Conservation (phyloP, 768 basidiomycete species). For the Termitomyces sp. region DNA sequence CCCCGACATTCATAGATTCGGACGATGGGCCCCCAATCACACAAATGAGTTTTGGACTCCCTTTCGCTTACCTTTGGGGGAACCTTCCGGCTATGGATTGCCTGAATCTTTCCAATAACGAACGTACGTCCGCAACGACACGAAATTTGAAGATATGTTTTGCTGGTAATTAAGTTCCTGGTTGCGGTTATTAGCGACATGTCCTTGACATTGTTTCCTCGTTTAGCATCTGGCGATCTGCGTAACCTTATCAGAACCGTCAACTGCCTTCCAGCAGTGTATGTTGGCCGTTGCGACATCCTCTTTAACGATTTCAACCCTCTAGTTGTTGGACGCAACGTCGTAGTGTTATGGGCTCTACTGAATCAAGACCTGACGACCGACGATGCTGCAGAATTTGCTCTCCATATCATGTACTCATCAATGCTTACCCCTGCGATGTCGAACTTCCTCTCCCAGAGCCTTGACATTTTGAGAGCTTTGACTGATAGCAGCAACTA, state of each 20-base stretch:
- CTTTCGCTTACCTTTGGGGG: conserved; percentile 16
- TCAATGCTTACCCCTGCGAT: conserved; percentile 20
- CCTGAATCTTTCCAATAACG: conserved; percentile 20
- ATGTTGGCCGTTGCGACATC: conserved; percentile 19
- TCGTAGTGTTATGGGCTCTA: conserved; percentile 22
- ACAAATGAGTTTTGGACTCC: conserved; percentile 7
- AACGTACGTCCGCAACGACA: conserved; percentile 5
- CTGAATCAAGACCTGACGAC: conserved; percentile 17
- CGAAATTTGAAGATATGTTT: conserved; percentile 23
- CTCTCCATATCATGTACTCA: conserved; percentile 30
- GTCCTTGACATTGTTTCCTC: background rate
- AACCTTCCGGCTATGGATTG: conserved; percentile 24
- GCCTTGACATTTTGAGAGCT: conserved; percentile 18
- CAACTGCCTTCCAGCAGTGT: conserved; percentile 19
- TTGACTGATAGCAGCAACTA: conserved; percentile 7
- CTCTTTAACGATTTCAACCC: conserved; percentile 19
- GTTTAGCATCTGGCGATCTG: conserved; percentile 22
- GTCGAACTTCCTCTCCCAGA: conserved; percentile 21
- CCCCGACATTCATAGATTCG: conserved; percentile 17
- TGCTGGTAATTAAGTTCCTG: conserved; percentile 14
- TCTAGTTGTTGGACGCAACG: conserved; percentile 18
- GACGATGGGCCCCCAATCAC: background rate
- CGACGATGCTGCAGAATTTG: conserved; percentile 27
- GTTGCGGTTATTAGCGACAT: background rate
- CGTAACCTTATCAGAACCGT: conserved; percentile 26